phyloP scores from a whole-genome alignment of 306 rosid species.

The Casuarina cunninghamiana region DNA sequence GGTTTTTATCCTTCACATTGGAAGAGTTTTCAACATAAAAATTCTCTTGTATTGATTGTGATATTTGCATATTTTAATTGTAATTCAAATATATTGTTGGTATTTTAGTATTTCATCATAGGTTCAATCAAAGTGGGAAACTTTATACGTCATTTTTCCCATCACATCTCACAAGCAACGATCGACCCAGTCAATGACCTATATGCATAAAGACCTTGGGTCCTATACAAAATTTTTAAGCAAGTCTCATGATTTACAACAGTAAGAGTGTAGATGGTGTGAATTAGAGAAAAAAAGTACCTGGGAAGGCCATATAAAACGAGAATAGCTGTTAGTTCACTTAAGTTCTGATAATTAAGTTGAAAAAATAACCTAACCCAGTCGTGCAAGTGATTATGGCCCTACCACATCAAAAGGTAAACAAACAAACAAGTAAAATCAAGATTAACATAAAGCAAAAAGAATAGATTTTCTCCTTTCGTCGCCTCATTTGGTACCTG shows the following conservation, averaged over 20 bases:
- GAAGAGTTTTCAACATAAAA: too few species aligned
- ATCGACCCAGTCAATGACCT: slow-evolving; percentile 94
- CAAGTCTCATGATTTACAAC: slow-evolving; percentile 4
- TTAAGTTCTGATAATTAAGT: slow-evolving; percentile 55
- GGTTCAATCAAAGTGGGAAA: too few species aligned
- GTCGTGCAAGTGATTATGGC: slow-evolving; percentile 89
- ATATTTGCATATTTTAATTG: too few species aligned
- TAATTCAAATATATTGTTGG: too few species aligned
- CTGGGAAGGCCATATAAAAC: slow-evolving; percentile 95
- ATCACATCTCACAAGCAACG: slow-evolving; percentile 83
- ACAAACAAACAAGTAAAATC: not conserved
- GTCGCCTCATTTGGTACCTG: slow-evolving; percentile 97
- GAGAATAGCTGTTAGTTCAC: slow-evolving; percentile 97
- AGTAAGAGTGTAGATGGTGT: not conserved
- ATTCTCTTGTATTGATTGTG: too few species aligned
- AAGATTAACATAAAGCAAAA: slow-evolving; percentile 8
- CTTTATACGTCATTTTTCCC: too few species aligned
- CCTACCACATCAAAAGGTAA: slow-evolving; percentile 44
- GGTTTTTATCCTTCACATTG: too few species aligned
- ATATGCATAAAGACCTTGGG: slow-evolving; percentile 25
- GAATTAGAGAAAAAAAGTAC: slow-evolving; percentile 34
- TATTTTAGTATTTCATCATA: too few species aligned
- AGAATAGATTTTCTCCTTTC: slow-evolving; percentile 72
- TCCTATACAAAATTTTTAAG: slow-evolving; percentile 22
- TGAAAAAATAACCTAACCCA: not conserved